Base-by-base conservation (phyloP, 116 monocot genomes). In the Thalassia testudinum region DNA sequence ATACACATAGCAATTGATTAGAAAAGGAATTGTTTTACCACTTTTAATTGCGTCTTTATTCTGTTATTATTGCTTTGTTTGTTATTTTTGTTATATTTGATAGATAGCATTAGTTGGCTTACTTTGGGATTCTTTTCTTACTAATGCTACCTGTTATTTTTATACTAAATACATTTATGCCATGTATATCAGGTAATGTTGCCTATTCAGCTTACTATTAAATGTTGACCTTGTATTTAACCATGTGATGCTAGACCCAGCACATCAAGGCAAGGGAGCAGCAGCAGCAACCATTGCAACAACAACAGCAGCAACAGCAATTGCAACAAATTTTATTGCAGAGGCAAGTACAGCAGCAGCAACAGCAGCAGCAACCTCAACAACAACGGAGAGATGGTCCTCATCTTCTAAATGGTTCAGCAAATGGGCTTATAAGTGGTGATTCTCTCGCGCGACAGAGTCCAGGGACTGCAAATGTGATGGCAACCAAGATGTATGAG, bases 401-500 rank as follows among this genome's bases (percentile, higher is more conserved):
- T 5, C 71, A 70, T 64, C 50, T 75, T 26, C 53, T 78, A 18
- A 78, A 75, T 64, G 78, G 78, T 27, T 43, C 47, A 24, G 52
- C 69, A 25, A 81, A 73, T 75, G 78, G 81, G n/a, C 37, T 70
- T 45, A 59, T 58, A 50, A 38, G 28, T 43, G 56, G 38, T 61
- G 84, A 78, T 58, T 61, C 84, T 61, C 24, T 75, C 18, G 61
- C 70, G 49, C 70, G 70, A 2, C 84, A 75, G 61, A 84, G 66
- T 56, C 62, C 72, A 52, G 78, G 73, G 19, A 59, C 76, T 58
- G 87, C 87, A 26, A 87, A 76, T 76, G 78, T 73, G 20, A 27
- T 82, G 55, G 78, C 87, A 26, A 71, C 79, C 49, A 82, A 87
- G 50, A 82, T 82, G 78, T 82, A 87, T 42, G 87, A 87, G 53